Base-by-base conservation (phyloP, 2,329 filamentous ascomycete genomes). In the Kalmusia sp. region DNA sequence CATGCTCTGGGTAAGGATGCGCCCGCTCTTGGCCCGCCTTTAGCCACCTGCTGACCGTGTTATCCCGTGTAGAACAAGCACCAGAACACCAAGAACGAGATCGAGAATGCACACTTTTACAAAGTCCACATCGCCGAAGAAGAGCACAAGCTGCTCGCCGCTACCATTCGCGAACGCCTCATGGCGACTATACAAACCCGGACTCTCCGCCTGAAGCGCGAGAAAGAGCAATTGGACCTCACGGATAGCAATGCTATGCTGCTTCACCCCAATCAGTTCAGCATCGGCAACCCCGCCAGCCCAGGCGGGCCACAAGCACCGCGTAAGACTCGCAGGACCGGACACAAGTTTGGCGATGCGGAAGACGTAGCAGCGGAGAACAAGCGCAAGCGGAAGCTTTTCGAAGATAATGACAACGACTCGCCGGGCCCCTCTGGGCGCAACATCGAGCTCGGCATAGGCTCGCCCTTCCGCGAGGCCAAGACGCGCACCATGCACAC, bases 1-100 rank as follows among this genome's bases (percentile, higher is more conserved):
- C 6, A 85, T 88, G 68, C 84, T 96, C 61, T 89, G 90, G 82
- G 95, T 96, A 81, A 69, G 85, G 50, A 25, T 30, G 44, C 44
- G 22, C 31, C 15, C 37, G 33, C 15, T 34, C 38, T 25, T 15
- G 17, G 12, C 22, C 31, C 28, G 15, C 37, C 22, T n/a, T 17
- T 14, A 28, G 27, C 24, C 25, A 33, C 28, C 40, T 17, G 51
- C 67, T 68, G 52, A 71, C 43, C 25, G 6, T 30, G 12, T 27
- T n/a, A 17, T 33, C 17, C 17, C 9, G 15, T 45, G 25, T 49
- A 87, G 84, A 81, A 84, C 65, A 82, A 83, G 51, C 82, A 87
- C 69, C 77, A 84, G 55, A 79, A 80, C 51, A 79, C 77, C 31
- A 77, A 85, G 28, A 79, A 81, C 55, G 79, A 85, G 57, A 78